phyloP scores from a whole-genome alignment of 768 basidiomycete genomes.

The Lactarius sp. region DNA sequence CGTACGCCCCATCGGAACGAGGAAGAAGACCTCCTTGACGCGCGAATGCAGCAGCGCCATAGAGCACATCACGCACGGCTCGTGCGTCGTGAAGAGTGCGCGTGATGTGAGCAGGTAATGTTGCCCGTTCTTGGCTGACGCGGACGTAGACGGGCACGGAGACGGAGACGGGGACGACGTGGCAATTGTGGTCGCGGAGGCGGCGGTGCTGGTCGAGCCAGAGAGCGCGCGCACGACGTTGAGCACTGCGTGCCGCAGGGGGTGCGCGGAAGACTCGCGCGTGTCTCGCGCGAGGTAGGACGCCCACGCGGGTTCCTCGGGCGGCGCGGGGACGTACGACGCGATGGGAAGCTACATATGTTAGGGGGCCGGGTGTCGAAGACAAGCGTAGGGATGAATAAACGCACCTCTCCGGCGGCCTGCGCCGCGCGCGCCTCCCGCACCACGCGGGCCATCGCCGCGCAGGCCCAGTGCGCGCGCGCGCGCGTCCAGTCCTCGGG shows the following conservation, averaged over 20 bases:
- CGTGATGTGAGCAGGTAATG: constrained; percentile 86
- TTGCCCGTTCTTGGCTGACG: constrained; percentile 47
- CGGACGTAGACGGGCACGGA: constrained; percentile 21
- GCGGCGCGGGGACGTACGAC: constrained; percentile 59
- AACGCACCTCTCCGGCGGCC: constrained; percentile 54
- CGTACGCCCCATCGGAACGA: constrained; percentile 67
- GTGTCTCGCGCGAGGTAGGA: constrained; percentile 65
- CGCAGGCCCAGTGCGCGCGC: constrained; percentile 68
- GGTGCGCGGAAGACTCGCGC: constrained; percentile 60
- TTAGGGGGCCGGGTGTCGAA: background rate
- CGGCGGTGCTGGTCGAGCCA: constrained; percentile 37
- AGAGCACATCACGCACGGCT: constrained; percentile 96
- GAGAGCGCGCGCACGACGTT: constrained; percentile 68
- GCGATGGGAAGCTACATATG: constrained; percentile 63
- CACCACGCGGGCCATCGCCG: constrained; percentile 55
- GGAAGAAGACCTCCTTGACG: constrained; percentile 79
- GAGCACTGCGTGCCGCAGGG: constrained; percentile 80
- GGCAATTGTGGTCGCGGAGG: constrained; percentile 1
- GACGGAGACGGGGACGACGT: constrained; percentile 10
- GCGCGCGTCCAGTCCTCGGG: constrained; percentile 61
- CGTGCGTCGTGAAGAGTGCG: constrained; percentile 87
- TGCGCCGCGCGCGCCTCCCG: constrained; percentile 45
- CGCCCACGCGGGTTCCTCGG: constrained; percentile 33
- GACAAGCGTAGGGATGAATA: background rate
- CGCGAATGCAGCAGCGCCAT: constrained; percentile 95